A percentile compares a stretch with the other conserved stretches of the same genome.
Conservation (phyloP, 805 yeast genomes). For the Cyberlindnera xylosilytica region DNA sequence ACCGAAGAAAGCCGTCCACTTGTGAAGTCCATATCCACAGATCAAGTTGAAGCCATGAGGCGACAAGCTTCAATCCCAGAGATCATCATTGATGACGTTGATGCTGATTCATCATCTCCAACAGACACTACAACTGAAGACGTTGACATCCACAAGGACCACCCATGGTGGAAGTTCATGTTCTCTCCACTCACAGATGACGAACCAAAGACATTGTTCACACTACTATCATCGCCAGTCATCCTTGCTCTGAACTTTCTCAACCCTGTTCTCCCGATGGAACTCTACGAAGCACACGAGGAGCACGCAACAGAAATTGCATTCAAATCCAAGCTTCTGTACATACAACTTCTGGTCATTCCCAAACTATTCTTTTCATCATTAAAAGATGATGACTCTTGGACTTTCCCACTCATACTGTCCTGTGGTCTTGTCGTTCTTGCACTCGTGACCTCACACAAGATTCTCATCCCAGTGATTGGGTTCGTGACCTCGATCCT, state of each 20-base stretch:
- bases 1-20: not conserved
- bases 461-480: constrained; percentile 30
- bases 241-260: constrained; percentile 12
- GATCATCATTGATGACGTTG: not conserved
- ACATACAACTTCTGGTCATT: constrained; percentile 28
- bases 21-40: constrained; percentile 4
- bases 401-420: too few relatives aligned
- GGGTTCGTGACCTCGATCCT: constrained; percentile 70
- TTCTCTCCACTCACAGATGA: constrained; percentile 8
- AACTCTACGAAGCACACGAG: not conserved
- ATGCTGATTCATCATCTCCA: constrained; percentile 7
- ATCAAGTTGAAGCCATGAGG: constrained; percentile 3
- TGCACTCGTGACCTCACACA: not conserved
- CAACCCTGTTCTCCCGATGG: constrained; percentile 15
- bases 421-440: too few relatives aligned
- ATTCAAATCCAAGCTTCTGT: constrained; percentile 22
- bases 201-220: constrained; percentile 4
- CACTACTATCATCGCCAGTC: constrained; percentile 5
- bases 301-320: constrained; percentile 1
- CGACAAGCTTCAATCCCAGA: not conserved
- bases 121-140: not conserved
- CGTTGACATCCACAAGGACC: not conserved
- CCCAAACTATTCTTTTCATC: constrained; percentile 3
- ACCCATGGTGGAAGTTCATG: constrained; percentile 7
- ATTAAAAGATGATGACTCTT: not conserved